phyloP scores from a whole-genome alignment of 208 protist species.

The Trypanosoma melophagium region DNA sequence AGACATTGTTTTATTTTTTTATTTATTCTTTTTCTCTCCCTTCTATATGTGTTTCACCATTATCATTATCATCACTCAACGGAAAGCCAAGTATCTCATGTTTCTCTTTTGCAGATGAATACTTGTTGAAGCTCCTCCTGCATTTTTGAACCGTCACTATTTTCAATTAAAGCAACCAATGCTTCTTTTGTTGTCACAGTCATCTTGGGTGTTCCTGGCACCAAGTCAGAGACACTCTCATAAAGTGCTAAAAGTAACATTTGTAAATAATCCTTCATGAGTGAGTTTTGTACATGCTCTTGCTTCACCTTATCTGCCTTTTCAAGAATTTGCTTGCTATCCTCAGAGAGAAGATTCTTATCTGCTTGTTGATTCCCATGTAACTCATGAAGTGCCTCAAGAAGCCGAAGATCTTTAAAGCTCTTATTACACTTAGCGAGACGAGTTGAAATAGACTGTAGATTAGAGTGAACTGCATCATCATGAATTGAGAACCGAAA shows the following conservation, averaged over 20 bases:
- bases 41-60: not conserved
- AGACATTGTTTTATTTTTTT: not conserved
- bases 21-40: not conserved
- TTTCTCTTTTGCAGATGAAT: conserved; percentile 5
- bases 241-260: conserved; percentile 49
- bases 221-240: conserved; percentile 51
- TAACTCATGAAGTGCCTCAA: conserved; percentile 70
- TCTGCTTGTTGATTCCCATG: conserved; percentile 46
- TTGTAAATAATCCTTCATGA: conserved; percentile 51
- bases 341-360: conserved; percentile 41
- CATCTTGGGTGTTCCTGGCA: conserved; percentile 42
- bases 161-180: conserved; percentile 35
- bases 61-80: no score
- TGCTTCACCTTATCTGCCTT: conserved; percentile 41
- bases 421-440: conserved; percentile 44
- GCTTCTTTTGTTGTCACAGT: conserved; percentile 32
- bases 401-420: conserved; percentile 33
- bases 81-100: no score
- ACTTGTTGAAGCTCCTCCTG: conserved; percentile 46
- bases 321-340: conserved; percentile 46
- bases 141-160: conserved; percentile 20
- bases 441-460: conserved; percentile 47
- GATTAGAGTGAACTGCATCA: conserved; percentile 15
- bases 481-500: conserved; percentile 13
- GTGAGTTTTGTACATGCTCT: conserved; percentile 33